These are phyloP conservation scores for Lecanoromycetidae sp. DNA, from an alignment of 2,329 filamentous ascomycete species.

Conservation along the genomic window DNA sequence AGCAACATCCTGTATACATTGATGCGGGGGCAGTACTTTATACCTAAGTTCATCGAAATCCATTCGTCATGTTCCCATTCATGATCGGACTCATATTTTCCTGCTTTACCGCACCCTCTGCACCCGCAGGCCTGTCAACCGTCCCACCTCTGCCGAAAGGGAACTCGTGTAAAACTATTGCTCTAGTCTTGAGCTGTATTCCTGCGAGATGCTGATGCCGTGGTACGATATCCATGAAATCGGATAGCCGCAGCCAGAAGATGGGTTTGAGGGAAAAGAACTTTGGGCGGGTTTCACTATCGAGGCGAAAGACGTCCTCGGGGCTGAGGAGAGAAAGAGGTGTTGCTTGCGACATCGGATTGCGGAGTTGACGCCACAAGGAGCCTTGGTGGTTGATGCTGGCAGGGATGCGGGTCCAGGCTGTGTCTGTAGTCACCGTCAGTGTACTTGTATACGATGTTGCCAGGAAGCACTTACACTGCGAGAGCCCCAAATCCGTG, in stretches of 20 bases:
- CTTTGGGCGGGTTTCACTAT: slow-evolving; percentile 34
- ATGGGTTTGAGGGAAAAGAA: slow-evolving; percentile 39
- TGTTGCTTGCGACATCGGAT: slow-evolving; percentile 33
- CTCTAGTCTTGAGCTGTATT: slow-evolving; percentile 20
- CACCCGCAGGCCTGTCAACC: slow-evolving; percentile 3
- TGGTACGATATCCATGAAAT: slow-evolving; percentile 38
- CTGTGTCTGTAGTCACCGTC: slow-evolving; percentile 25
- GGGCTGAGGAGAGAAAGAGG: slow-evolving; percentile 28
- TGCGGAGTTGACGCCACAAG: slow-evolving; percentile 36
- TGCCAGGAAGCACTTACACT: slow-evolving; percentile 25
- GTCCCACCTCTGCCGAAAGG: slow-evolving; percentile 10
- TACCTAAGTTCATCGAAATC: slow-evolving; percentile 12
- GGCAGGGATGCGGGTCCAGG: slow-evolving; percentile 34
- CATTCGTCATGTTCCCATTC: slow-evolving; percentile 15
- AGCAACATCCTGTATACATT: no score
- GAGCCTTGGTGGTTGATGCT: slow-evolving; percentile 33
- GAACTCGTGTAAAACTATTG: slow-evolving; percentile 15
- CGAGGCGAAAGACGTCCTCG: slow-evolving; percentile 30
- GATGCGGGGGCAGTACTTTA: no score
- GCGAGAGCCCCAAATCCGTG: slow-evolving; percentile 37
- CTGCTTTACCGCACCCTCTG: slow-evolving; percentile 8
- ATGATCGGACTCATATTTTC: slow-evolving; percentile 8
- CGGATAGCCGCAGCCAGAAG: slow-evolving; percentile 41
- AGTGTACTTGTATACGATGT: neutral
- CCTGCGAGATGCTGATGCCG: slow-evolving; percentile 36